Percentiles rank a stretch among this genome's conserved stretches.
phyloP scores from a whole-genome alignment of 768 basidiomycete genomes.

The Neoboletus subvelutipes region DNA sequence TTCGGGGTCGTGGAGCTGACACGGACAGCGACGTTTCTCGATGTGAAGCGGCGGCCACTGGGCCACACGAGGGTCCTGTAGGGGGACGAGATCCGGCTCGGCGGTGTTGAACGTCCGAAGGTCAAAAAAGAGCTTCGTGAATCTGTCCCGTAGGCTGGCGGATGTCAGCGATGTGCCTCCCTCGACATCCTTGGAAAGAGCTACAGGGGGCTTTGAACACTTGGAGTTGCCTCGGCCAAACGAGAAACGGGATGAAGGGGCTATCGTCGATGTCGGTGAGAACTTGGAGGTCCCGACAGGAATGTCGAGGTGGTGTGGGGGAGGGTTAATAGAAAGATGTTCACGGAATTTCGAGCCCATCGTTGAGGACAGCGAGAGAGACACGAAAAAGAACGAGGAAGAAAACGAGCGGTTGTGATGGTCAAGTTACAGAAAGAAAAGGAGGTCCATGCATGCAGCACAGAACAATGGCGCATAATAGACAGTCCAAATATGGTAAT shows the following conservation, averaged over 20 bases:
- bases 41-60: conserved; percentile 43
- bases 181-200: conserved; percentile 27
- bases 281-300: conserved; percentile 39
- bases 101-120: conserved; percentile 28
- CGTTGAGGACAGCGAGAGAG: background rate
- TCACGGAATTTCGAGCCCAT: conserved; percentile 35
- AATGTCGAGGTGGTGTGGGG: conserved; percentile 8
- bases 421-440: conserved; percentile 8
- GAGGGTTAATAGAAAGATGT: conserved; percentile 26
- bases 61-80: conserved; percentile 21
- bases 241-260: conserved; percentile 29
- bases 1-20: conserved; percentile 23
- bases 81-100: conserved; percentile 28
- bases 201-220: background rate
- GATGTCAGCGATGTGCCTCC: conserved; percentile 20
- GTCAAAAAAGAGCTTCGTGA: conserved; percentile 40
- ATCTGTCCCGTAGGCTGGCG: conserved; percentile 29
- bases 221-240: conserved; percentile 20
- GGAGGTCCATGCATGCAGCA: background rate
- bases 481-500: conserved; percentile 17
- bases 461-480: conserved; percentile 26
- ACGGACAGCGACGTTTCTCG: conserved; percentile 34
- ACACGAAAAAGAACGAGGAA: background rate
- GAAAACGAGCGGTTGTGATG: conserved; percentile 12
- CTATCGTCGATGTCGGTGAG: conserved; percentile 43